Conservation (phyloP, 169 alveolate species). For the Cystoisospora suis region DNA sequence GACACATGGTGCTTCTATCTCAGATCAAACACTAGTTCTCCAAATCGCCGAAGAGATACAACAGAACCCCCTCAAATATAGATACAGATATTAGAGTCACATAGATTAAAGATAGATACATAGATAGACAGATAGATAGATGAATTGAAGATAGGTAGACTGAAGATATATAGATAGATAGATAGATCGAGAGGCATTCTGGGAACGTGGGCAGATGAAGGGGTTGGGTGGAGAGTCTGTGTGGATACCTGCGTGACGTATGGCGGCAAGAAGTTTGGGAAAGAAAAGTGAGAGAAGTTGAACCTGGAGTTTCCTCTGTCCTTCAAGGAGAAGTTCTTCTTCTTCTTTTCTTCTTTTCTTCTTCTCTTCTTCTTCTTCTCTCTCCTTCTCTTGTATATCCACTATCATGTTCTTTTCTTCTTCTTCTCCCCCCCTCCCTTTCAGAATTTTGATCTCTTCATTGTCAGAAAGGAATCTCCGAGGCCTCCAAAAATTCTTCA, state of each 20-base stretch:
- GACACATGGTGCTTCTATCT: neutral
- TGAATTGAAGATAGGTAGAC: no score
- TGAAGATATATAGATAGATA: no score
- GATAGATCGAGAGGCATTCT: neutral
- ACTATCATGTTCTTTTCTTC: neutral
- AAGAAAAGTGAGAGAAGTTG: neutral
- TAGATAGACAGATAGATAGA: neutral
- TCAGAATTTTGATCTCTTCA: no score
- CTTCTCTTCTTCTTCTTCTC: neutral
- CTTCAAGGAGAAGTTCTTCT: neutral
- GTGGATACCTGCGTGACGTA: neutral
- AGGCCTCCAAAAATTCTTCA: no score
- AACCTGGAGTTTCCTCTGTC: neutral
- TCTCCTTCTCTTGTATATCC: neutral
- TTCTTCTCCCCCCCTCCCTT: neutral
- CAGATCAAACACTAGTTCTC: neutral
- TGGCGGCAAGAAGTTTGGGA: constrained; percentile 22
- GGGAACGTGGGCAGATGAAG: neutral
- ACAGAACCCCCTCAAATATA: neutral
- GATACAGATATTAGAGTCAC: neutral
- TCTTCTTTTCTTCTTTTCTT: neutral
- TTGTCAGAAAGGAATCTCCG: no score
- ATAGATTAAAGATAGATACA: neutral
- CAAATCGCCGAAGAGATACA: neutral
- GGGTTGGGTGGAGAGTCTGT: neutral